Evolutionary conservation across 2,329 filamentous ascomycete species (phyloP).

Genomic region (Ustulina deusta): DNA sequence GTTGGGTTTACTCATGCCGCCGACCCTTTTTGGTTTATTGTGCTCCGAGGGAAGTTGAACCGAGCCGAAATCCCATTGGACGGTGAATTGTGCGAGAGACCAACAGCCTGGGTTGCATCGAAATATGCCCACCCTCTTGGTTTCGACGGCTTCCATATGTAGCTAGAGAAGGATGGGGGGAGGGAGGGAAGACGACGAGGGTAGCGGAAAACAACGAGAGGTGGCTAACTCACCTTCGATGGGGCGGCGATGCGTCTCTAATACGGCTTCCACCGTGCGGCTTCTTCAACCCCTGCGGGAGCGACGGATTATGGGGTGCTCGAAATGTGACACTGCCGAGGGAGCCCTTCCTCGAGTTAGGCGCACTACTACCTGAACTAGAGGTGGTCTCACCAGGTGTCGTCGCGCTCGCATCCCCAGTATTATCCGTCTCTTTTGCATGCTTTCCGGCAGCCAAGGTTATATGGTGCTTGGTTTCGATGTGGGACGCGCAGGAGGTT

Average conservation of each 20-base stretch:
- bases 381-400: slow-evolving; percentile 54
- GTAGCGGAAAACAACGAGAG: slow-evolving; percentile 18
- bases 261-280: slow-evolving; percentile 58
- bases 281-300: slow-evolving; percentile 63
- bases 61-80: slow-evolving; percentile 10
- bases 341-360: slow-evolving; percentile 59
- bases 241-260: slow-evolving; percentile 62
- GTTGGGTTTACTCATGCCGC: slow-evolving; percentile 13
- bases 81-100: neutral
- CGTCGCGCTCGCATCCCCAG: slow-evolving; percentile 50
- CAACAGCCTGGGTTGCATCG: slow-evolving; percentile 8
- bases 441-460: slow-evolving; percentile 38
- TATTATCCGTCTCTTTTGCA: slow-evolving; percentile 47
- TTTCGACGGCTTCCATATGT: neutral
- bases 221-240: slow-evolving; percentile 58
- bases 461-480: slow-evolving; percentile 31
- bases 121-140: slow-evolving; percentile 6
- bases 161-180: slow-evolving; percentile 13
- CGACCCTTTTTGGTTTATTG: slow-evolving; percentile 11
- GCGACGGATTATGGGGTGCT: slow-evolving; percentile 56
- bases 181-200: slow-evolving; percentile 7
- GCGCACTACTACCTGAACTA: slow-evolving; percentile 51
- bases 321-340: slow-evolving; percentile 62
- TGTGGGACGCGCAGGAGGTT: slow-evolving; percentile 29
- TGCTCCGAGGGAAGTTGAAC: slow-evolving; percentile 13